Base-by-base conservation (phyloP, 306 rosid species). In the Herpetospermum pedunculosum region DNA sequence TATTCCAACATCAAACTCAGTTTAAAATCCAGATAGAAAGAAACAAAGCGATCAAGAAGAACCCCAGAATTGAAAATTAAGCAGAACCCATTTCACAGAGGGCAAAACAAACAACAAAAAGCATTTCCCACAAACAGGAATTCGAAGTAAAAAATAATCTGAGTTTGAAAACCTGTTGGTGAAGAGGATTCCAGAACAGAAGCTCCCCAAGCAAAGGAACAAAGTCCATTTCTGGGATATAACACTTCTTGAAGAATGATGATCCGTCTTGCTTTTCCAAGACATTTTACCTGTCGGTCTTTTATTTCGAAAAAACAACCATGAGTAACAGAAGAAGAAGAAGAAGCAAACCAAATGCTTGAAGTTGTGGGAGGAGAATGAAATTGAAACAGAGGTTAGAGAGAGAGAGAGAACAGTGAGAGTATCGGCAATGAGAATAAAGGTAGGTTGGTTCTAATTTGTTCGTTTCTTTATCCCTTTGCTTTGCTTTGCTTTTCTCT, bases 131-230 rank as follows among this genome's bases (percentile, higher is more conserved):
- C 26, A 30, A 82, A 72, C 46, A 44, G 48, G 13, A 69, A 60
- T 2, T 3, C 28, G 13, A 15, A 25, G 59, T 23, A 18, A n/a
- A n/a, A n/a, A 54, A 47, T 18, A 70, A 72, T 50, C 68, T 3
- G 16, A 64, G 21, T 70, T 46, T 26, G n/a, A 48, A 44, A 58
- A 94, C 99, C 97, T 89, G 80, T 85, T 86, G 44, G 96, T 91
- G 88, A 95, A 91, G 78, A 91, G 58, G 91, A 95, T 77, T 44
- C 99, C 99, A 74, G 85, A 88, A 83, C 95, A 91, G 80, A 95
- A 95, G 81, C 97, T 76, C 76, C 86, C 85, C 11, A 95, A 55
- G 83, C 99, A 95, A 3, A 95, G 88, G 30, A 94, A 83, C 68
- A 94, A 59, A 1, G 89, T 68, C 92, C 92, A 91, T 89, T 87